phyloP scores from a whole-genome alignment of 768 basidiomycete genomes.

The Mycena capillaripes region DNA sequence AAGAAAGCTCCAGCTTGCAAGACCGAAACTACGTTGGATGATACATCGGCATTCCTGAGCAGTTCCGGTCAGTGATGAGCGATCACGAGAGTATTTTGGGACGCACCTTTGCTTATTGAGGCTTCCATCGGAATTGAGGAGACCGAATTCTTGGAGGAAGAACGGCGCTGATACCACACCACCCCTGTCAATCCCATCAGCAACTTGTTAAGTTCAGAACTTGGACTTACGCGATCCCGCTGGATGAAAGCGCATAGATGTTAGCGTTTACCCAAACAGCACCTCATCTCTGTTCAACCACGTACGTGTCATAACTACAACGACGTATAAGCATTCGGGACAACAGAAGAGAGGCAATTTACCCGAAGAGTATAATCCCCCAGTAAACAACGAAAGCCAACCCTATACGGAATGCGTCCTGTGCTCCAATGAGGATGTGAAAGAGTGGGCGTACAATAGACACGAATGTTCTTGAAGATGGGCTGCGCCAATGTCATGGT shows the following conservation, averaged over 20 bases:
- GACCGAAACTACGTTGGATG: slow-evolving; percentile 89
- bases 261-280: neutral
- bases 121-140: slow-evolving; percentile 60
- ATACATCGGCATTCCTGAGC: slow-evolving; percentile 63
- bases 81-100: too few relatives aligned
- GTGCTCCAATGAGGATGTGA: neutral
- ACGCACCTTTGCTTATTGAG: slow-evolving; percentile 47
- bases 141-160: slow-evolving; percentile 75
- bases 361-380: slow-evolving; percentile 86
- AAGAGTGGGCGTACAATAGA: slow-evolving; percentile 65
- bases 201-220: neutral
- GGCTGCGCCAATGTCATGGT: slow-evolving; percentile 6
- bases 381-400: slow-evolving; percentile 82
- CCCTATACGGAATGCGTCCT: slow-evolving; percentile 55
- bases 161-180: slow-evolving; percentile 76
- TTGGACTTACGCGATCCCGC: slow-evolving; percentile 52
- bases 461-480: slow-evolving; percentile 70
- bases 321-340: neutral
- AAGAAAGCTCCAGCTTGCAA: slow-evolving; percentile 92
- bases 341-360: neutral
- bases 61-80: neutral
- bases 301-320: slow-evolving; percentile 73
- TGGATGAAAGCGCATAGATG: slow-evolving; percentile 11
- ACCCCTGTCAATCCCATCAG: slow-evolving; percentile 56
- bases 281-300: slow-evolving; percentile 25